Base-by-base conservation (phyloP, 306 rosid genomes). In the Cicer cuneatum region DNA sequence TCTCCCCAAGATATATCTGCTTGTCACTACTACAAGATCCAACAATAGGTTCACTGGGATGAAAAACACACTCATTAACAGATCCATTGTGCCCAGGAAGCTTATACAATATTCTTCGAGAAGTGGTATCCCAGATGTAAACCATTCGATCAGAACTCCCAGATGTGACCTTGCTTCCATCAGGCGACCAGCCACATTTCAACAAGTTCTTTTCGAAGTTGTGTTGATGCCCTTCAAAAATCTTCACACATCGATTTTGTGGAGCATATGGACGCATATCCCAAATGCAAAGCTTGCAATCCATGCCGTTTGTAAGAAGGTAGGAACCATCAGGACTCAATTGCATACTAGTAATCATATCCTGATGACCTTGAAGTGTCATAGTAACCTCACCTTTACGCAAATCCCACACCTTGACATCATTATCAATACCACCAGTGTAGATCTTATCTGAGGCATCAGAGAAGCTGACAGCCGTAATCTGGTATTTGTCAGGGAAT, bases 261-360 rank as follows among this genome's bases (percentile, higher is more conserved):
- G 97, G 96, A 19, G 98, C 98, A 61, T 94, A 94, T 0, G 98
- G 97, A 10, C 97, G 96, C 98, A 91, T 91, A 73, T 94, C 98
- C 98, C 97, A 91, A 42, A 94, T 90, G 86, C 93, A 90, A 54
- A 94, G 96, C 82, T 90, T 91, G 91, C 92, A 85, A 71, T 94
- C 97, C 98, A 94, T 94, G 82, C 90, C 98, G 51, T 94, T 94
- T 10, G 98, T 91, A 60, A 91, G 95, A 66, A 94, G 96, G 78
- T 91, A 94, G 9, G 98, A 94, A 49, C 98, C 98, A 81, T 94
- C 98, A n/a, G 96, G 98, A 71, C 98, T 94, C 87, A 94, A 62
- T 47, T 90, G 87, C 98, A 94, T 94, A n/a, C 89, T 83, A 1
- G 97, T 94, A 73, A 94, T 94, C 97, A 91, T 94, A 80, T 91